Base-by-base conservation (phyloP, 768 basidiomycete species). In the Pleurotus tuber-regium region DNA sequence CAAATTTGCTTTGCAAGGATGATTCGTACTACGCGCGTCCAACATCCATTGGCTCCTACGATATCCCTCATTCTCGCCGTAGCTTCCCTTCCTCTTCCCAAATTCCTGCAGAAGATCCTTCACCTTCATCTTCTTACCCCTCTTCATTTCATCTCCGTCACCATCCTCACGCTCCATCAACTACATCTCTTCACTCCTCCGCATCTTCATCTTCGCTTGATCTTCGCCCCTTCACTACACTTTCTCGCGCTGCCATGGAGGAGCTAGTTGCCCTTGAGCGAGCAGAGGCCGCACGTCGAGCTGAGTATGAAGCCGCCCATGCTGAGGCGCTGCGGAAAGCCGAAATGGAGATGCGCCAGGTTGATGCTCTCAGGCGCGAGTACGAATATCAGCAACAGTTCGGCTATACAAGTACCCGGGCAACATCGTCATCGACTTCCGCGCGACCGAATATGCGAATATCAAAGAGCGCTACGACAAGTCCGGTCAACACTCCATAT, bases 191-290 rank as follows among this genome's bases (percentile, higher is more conserved):
- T 61, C 59, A 61, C 38, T 65, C 70, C 9, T 70, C 82, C 28
- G 75, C 87, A 59, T 2, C 65, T 61, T 53, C 50, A 56, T 6
- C 63, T 54, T 33, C 59, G 41, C 35, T 59, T 62, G 59, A 61
- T 41, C 63, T 68, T 10, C 69, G 81, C 30, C 75, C 87, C 2
- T 82, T 89, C 59, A 79, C 80, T n/a, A 76, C 86, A 1, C 67
- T 90, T 16, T 86, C 87, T 39, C 86, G 72, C 25, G 72, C 88
- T 16, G 93, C 94, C 2, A 87, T 95, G 70, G 92, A 92, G 52
- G 92, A 97, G 63, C 78, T 98, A 6, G 87, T 89, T 60, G 84
- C 86, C 58, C 83, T 98, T 25, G 95, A 98, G 64, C 85, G 85
- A 31, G 79, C 86, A 54, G 95, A 97, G 66, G 87, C 91, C 2